Conservation (phyloP, 768 basidiomycete species). For the Rhizopogon sp. region DNA sequence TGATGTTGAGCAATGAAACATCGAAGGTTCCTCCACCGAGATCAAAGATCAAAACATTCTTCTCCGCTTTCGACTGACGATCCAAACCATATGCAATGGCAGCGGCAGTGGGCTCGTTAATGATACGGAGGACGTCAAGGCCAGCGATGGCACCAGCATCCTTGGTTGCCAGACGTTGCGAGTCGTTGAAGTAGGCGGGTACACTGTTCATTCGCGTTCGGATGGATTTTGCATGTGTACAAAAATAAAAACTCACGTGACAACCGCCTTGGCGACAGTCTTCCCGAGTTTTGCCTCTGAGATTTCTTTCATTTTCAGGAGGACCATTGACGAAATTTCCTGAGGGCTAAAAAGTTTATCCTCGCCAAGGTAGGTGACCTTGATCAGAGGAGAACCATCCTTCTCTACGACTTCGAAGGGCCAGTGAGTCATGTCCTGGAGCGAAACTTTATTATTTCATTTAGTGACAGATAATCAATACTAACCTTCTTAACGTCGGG, state of each 20-base stretch:
- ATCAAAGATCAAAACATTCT: constrained; percentile 99
- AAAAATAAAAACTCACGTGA: constrained; percentile 68
- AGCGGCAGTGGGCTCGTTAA: constrained; percentile 99
- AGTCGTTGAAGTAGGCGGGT: constrained; percentile 99
- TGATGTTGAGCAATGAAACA: constrained; percentile 98
- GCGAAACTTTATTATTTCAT: constrained; percentile 1
- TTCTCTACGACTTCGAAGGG: constrained; percentile 96
- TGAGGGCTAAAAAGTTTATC: constrained; percentile 96
- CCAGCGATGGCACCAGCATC: constrained; percentile 98
- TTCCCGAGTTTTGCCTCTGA: constrained; percentile 99
- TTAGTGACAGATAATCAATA: neutral
- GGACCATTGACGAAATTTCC: constrained; percentile 99
- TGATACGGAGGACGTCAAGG: constrained; percentile 99
- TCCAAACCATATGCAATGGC: constrained; percentile 99
- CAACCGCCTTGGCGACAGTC: constrained; percentile 97
- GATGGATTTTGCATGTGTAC: constrained; percentile 3
- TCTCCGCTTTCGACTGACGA: constrained; percentile 90
- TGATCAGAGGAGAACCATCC: constrained; percentile 95
- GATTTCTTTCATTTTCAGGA: constrained; percentile 99
- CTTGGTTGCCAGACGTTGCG: constrained; percentile 98
- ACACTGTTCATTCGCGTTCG: constrained; percentile 43
- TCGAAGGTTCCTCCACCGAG: constrained; percentile 99
- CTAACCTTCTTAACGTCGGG: constrained; percentile 85
- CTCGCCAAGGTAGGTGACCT: constrained; percentile 92
- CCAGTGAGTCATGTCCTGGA: constrained; percentile 93